These are phyloP conservation scores for Sclerospora graminicola DNA, from an alignment of 352 stramenopile genomes.

Conservation along the genomic window DNA sequence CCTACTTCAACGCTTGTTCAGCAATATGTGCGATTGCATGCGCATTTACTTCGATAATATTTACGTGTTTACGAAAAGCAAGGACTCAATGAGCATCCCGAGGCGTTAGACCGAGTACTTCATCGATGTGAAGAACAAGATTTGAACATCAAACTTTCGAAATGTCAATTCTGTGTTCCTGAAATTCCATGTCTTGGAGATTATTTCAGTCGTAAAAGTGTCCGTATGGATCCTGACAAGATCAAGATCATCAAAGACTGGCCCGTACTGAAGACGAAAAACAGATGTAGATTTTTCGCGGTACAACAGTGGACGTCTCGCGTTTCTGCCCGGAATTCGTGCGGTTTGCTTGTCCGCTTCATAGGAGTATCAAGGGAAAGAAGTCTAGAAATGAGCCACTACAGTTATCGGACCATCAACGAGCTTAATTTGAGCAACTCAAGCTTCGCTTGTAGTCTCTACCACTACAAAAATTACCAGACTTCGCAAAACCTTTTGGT, in stretches of 20 bases:
- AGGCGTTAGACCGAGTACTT: not conserved
- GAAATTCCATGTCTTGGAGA: slow-evolving; percentile 3
- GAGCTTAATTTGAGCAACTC: not conserved
- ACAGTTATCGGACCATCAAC: not conserved
- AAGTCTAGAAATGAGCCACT: not conserved
- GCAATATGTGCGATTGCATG: not conserved
- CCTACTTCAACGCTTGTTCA: not conserved
- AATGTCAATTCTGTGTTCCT: not conserved
- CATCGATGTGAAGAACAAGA: not conserved
- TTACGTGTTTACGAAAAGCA: not conserved
- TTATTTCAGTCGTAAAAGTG: slow-evolving; percentile 1
- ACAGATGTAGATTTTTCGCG: not conserved
- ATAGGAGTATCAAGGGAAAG: slow-evolving; percentile 1
- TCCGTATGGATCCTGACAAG: slow-evolving; percentile 4
- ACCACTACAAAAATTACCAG: not conserved
- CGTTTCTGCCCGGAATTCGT: slow-evolving; percentile 3
- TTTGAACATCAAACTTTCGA: slow-evolving; percentile 2
- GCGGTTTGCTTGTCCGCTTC: slow-evolving; percentile 1
- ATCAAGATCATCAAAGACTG: slow-evolving; percentile 1
- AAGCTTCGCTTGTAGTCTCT: not conserved
- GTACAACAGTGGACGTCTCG: slow-evolving; percentile 1
- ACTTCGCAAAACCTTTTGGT: not conserved
- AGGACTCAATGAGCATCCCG: not conserved
- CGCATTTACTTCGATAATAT: slow-evolving; percentile 4
- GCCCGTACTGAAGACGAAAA: not conserved